Evolutionary conservation across 1,284 basidiomycete species (phyloP).

Genomic region (Apiotrichum domesticum): DNA sequence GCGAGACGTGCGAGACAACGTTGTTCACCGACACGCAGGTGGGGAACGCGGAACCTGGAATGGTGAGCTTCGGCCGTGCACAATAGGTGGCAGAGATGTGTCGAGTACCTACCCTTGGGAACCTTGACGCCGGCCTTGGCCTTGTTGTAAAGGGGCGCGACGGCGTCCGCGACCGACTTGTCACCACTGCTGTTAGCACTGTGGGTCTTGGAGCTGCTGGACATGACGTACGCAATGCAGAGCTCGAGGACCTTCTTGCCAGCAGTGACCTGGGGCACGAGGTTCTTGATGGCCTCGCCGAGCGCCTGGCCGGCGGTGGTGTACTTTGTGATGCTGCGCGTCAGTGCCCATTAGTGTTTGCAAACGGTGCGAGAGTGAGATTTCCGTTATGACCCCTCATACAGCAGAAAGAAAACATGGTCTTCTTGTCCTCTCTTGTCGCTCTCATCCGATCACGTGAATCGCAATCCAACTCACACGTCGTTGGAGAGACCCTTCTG

Average conservation of each 20-base stretch:
- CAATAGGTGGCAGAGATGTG: background rate
- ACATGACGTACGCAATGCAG: conserved; percentile 58
- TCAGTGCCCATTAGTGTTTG: conserved; percentile 2
- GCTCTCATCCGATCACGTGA: too few species aligned
- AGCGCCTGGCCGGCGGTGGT: conserved; percentile 87
- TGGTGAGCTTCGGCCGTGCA: background rate
- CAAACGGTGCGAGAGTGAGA: background rate
- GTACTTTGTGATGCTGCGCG: conserved; percentile 48
- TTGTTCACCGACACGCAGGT: conserved; percentile 87
- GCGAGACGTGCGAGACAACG: conserved; percentile 55
- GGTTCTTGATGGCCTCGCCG: conserved; percentile 75
- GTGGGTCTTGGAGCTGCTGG: too few species aligned
- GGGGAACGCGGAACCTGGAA: conserved; percentile 81
- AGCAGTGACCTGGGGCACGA: conserved; percentile 67
- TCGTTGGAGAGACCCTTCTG: conserved; percentile 46
- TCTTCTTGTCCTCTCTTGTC: too few species aligned
- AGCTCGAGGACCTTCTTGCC: conserved; percentile 82
- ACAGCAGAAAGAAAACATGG: too few species aligned
- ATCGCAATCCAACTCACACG: conserved; percentile 29
- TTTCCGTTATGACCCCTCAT: too few species aligned
- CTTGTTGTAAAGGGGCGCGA: conserved; percentile 84
- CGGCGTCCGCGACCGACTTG: conserved; percentile 80
- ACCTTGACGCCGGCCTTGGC: conserved; percentile 77
- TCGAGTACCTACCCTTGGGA: conserved; percentile 61
- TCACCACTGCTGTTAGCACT: conserved; percentile 56